A percentile compares a stretch with the other conserved stretches of the same genome.
Evolutionary conservation across 2,329 filamentous ascomycete genomes (phyloP).

Genomic region (Cladophialophora psammophila): DNA sequence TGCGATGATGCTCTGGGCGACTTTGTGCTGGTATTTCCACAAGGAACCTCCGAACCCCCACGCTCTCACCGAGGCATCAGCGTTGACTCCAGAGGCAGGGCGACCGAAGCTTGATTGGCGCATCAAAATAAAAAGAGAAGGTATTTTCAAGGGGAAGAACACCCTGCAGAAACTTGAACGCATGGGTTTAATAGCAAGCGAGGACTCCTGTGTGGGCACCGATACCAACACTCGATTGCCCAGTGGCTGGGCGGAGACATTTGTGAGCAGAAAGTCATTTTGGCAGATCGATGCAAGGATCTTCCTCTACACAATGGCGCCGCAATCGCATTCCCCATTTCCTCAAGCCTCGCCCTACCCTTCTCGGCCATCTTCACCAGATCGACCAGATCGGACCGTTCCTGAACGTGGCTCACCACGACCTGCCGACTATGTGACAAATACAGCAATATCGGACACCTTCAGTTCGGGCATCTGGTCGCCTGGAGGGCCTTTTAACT

Average conservation of each 20-base stretch:
- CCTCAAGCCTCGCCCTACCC: constrained; percentile 59
- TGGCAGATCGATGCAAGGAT: constrained; percentile 90
- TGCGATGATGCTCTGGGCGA: constrained; percentile 96
- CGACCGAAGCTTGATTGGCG: constrained; percentile 85
- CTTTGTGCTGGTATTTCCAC: constrained; percentile 97
- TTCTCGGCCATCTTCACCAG: constrained; percentile 61
- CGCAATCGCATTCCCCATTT: constrained; percentile 58
- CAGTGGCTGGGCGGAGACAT: constrained; percentile 79
- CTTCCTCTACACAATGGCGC: constrained; percentile 85
- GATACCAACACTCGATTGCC: constrained; percentile 67
- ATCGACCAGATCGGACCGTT: constrained; percentile 48
- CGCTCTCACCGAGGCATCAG: constrained; percentile 68
- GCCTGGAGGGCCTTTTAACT: constrained; percentile 74
- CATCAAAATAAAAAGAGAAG: constrained; percentile 82
- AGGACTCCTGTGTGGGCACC: constrained; percentile 77
- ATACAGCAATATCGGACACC: constrained; percentile 31
- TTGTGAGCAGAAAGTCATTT: constrained; percentile 79
- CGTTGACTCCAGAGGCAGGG: constrained; percentile 70
- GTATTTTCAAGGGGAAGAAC: constrained; percentile 84
- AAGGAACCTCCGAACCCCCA: constrained; percentile 74
- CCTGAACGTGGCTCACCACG: constrained; percentile 27
- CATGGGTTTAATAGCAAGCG: constrained; percentile 82
- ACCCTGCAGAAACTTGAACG: constrained; percentile 89
- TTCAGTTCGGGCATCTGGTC: constrained; percentile 38
- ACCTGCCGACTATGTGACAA: constrained; percentile 27